A percentile compares a stretch with the other conserved stretches of the same genome.
phyloP scores from a whole-genome alignment of 1,284 basidiomycete species.

The Paramarasmius palmivorus region DNA sequence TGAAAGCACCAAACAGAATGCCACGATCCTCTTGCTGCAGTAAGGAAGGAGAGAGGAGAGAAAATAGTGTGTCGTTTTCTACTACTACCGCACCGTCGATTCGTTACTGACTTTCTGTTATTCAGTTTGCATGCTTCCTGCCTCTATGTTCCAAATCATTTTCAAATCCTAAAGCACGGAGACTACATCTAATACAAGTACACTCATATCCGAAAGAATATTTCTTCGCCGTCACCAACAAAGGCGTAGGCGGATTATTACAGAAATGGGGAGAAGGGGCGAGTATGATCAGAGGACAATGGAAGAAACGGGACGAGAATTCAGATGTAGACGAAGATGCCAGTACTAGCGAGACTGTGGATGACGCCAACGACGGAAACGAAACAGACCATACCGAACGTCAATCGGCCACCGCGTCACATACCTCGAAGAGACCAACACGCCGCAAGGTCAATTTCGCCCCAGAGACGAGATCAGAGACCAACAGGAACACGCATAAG shows the following conservation, averaged over 20 bases:
- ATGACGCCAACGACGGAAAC: constrained; percentile 16
- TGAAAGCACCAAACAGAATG: constrained; percentile 83
- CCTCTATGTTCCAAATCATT: constrained; percentile 64
- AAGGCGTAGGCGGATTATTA: constrained; percentile 77
- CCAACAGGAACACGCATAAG: constrained; percentile 4
- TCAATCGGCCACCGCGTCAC: not conserved
- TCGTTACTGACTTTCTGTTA: constrained; percentile 2
- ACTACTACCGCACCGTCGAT: not conserved
- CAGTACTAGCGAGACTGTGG: not conserved
- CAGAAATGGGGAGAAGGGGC: constrained; percentile 79
- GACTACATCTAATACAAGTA: constrained; percentile 79
- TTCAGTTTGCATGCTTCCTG: constrained; percentile 82
- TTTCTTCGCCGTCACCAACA: constrained; percentile 88
- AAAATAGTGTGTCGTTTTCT: constrained; percentile 68
- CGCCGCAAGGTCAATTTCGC: constrained; percentile 15
- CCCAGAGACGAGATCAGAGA: not conserved
- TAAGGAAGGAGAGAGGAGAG: constrained; percentile 80
- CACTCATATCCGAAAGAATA: constrained; percentile 86
- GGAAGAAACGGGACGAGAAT: constrained; percentile 54
- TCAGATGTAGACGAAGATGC: constrained; percentile 24
- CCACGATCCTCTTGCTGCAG: constrained; percentile 78
- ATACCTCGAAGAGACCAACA: constrained; percentile 20
- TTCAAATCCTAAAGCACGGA: constrained; percentile 71
- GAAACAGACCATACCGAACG: constrained; percentile 7
- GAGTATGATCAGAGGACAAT: constrained; percentile 69